These are phyloP conservation scores for Martensiomyces pterosporus DNA, from an alignment of 192 early-diverging fungal species.

Conservation along the genomic window DNA sequence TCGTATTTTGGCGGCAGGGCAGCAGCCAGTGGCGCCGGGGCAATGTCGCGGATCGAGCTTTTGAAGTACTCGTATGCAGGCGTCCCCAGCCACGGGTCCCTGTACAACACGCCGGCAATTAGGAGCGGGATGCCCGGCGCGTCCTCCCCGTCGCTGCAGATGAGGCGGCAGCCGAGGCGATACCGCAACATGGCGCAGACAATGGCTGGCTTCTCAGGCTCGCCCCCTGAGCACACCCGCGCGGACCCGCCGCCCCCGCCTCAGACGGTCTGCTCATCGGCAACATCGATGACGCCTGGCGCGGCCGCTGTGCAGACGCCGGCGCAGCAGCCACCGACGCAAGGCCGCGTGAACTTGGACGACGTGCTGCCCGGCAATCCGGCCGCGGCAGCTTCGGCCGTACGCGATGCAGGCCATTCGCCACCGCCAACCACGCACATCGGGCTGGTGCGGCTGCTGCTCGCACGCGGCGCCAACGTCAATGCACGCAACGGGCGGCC, in stretches of 20 bases:
- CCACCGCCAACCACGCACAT: constrained; percentile 11
- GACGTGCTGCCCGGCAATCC: constrained; percentile 4
- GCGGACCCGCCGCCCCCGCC: too few species aligned
- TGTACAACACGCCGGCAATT: constrained; percentile 7
- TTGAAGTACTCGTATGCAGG: constrained; percentile 13
- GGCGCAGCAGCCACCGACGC: too few species aligned
- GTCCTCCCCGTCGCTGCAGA: background rate
- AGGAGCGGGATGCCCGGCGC: background rate
- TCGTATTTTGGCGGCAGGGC: background rate
- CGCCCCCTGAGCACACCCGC: too few species aligned
- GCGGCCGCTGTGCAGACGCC: too few species aligned
- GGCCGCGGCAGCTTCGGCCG: background rate
- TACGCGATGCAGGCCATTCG: too few species aligned
- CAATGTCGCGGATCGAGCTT: constrained; percentile 1
- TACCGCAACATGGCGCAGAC: constrained; percentile 6
- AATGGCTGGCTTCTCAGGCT: background rate
- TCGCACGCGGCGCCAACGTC: constrained; percentile 29
- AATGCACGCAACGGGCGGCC: constrained; percentile 29
- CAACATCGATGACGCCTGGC: background rate
- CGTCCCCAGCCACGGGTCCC: constrained; percentile 1
- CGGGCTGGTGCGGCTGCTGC: constrained; percentile 25
- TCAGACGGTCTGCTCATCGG: background rate
- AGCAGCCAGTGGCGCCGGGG: background rate
- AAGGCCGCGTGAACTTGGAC: too few species aligned
- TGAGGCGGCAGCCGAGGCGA: constrained; percentile 3